A percentile compares a stretch with the other conserved stretches of the same genome.
Evolutionary conservation across 495 filamentous ascomycete genomes (phyloP).

Genomic region (Penicillium angulare): DNA sequence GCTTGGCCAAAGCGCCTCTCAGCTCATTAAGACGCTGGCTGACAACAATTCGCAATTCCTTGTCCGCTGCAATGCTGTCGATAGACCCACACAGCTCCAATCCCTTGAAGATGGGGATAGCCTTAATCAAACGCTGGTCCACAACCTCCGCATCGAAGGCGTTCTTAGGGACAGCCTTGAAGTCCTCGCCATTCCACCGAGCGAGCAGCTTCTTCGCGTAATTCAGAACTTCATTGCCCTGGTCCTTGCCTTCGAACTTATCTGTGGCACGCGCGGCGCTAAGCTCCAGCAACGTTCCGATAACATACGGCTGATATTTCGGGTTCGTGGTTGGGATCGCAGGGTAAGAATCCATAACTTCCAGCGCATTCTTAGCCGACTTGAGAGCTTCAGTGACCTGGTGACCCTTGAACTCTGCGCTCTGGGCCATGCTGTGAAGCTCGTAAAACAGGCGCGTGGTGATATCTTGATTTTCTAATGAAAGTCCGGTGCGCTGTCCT

Average conservation of each 20-base stretch:
- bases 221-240: constrained; percentile 28
- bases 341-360: constrained; percentile 46
- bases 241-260: constrained; percentile 28
- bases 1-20: constrained; percentile 20
- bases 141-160: background rate
- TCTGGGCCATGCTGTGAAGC: constrained; percentile 49
- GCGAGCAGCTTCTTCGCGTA: constrained; percentile 36
- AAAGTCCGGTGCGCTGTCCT: constrained; percentile 48
- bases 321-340: constrained; percentile 23
- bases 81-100: constrained; percentile 22
- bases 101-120: constrained; percentile 31
- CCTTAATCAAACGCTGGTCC: constrained; percentile 27
- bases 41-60: constrained; percentile 2
- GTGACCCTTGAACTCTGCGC: constrained; percentile 39
- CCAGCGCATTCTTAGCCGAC: constrained; percentile 48
- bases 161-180: constrained; percentile 7
- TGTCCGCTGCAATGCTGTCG: constrained; percentile 11
- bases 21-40: constrained; percentile 3
- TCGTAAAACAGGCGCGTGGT: constrained; percentile 48
- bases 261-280: constrained; percentile 37
- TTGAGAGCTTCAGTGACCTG: constrained; percentile 33
- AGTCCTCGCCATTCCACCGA: constrained; percentile 10
- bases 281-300: constrained; percentile 46
- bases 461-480: constrained; percentile 38
- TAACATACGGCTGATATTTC: constrained; percentile 37